Percentiles rank a stretch among this genome's conserved stretches.
Conservation (phyloP, 1,284 basidiomycete genomes). For the Moesziomyces antarcticus region DNA sequence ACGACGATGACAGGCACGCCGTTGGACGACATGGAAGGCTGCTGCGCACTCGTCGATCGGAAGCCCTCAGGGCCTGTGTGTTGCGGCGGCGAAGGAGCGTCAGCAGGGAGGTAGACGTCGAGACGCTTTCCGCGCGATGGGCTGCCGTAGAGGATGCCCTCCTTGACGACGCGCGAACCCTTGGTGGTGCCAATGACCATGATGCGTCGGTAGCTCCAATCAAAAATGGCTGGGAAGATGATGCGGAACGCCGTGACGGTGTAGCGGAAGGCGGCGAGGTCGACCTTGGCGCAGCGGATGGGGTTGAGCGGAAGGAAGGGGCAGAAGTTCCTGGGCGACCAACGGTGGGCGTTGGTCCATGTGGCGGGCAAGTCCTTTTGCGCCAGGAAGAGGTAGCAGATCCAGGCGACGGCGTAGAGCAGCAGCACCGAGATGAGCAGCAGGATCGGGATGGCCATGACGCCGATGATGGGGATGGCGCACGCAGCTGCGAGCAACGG, state of each 20-base stretch:
- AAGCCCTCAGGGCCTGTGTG: background rate
- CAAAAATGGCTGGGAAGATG: conserved; percentile 58
- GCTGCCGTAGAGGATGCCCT: conserved; percentile 63
- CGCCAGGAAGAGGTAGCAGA: conserved; percentile 64
- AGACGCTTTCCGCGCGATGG: conserved; percentile 49
- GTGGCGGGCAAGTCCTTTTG: conserved; percentile 61
- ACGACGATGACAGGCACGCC: conserved; percentile 67
- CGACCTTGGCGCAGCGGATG: conserved; percentile 60
- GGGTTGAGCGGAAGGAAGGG: conserved; percentile 66
- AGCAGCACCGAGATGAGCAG: conserved; percentile 57
- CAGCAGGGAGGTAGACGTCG: conserved; percentile 62
- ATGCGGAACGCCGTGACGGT: conserved; percentile 50
- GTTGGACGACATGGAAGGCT: conserved; percentile 10
- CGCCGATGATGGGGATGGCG: conserved; percentile 56
- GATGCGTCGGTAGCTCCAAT: conserved; percentile 62
- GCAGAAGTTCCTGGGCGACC: conserved; percentile 24
- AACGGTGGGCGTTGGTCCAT: conserved; percentile 22
- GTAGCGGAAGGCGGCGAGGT: conserved; percentile 54
- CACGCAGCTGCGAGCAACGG: conserved; percentile 55
- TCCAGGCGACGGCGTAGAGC: conserved; percentile 66
- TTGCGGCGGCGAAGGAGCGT: conserved; percentile 6
- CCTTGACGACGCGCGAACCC: conserved; percentile 56
- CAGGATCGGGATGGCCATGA: conserved; percentile 65
- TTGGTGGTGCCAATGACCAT: conserved; percentile 65
- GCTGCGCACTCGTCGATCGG: background rate